Evolutionary conservation across 345 rosid genomes (phyloP), one percentile per base, ranked within the genome.

Genomic region (Capsella bursapastoris): DNA sequence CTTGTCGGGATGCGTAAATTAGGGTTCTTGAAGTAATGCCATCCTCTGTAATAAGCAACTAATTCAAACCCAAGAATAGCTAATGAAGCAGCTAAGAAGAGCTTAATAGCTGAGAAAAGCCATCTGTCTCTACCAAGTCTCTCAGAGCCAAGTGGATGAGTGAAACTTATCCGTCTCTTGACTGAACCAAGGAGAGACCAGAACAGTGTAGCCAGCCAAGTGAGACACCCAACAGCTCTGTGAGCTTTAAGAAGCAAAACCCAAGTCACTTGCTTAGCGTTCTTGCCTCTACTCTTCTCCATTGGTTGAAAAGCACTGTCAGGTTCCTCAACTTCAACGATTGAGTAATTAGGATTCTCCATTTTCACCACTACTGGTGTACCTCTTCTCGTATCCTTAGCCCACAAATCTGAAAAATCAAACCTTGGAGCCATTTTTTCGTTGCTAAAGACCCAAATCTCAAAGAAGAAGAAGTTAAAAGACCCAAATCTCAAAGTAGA

Each of bases 191-290:
- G 90, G 72, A 88, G 81, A 52, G 93, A 77, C 93, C 97, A 91
- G 66, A 88, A 80, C 28, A 86, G 52, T 6, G 89, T 72, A 27
- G 89, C 93, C 6, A 91, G 16, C 96, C 89, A 89, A 71, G 94
- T 80, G 47, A 92, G 82, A 66, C 88, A 89, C 7, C 96, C 96
- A 45, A 87, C 90, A 28, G 96, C 97, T 71, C 72, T 84, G 16
- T 92, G 91, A 81, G 96, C 97, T 70, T 87, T 88, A 57, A 92
- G 96, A 48, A 92, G 93, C 74, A 92, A 70, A 68, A 92, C 92
- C 97, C 97, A 92, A 9, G 88, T 90, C 43, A 90, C 91, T 73
- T 92, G 96, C 81, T 86, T 92, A 0, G 89, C 96, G 52, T 89
- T 92, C 70, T 90, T 90, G 78, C 88, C 93, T 80, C 97, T 81